These are phyloP conservation scores for Fonsecaea erecta DNA, from an alignment of 2,329 filamentous ascomycete genomes.

Conservation along the genomic window DNA sequence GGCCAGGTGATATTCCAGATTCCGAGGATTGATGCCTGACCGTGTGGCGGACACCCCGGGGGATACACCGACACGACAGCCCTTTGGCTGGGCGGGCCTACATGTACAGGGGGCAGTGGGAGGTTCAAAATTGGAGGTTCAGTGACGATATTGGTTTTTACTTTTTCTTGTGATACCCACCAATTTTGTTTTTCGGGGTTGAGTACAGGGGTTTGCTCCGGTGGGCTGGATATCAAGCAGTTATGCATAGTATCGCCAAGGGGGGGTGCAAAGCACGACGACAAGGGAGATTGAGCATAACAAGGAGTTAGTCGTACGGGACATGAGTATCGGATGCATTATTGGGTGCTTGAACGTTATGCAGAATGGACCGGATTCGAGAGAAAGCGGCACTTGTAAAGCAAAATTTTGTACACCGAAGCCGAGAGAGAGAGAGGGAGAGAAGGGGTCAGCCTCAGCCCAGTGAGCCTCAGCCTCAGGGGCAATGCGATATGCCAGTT, in stretches of 20 bases:
- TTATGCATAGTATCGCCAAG: neutral
- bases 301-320: neutral
- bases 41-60: neutral
- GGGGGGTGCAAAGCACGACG: neutral
- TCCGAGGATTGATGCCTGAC: constrained; percentile 30
- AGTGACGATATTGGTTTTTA: neutral
- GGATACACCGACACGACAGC: neutral
- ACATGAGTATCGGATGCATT: neutral
- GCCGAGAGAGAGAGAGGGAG: neutral
- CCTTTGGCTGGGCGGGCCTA: neutral
- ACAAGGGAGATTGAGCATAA: neutral
- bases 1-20: constrained; percentile 29
- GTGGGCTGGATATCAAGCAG: neutral
- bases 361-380: neutral
- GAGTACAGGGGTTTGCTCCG: neutral
- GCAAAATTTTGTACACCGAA: neutral
- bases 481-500: neutral
- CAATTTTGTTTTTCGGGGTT: neutral
- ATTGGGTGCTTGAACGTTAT: neutral
- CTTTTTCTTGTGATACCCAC: neutral
- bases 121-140: neutral
- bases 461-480: neutral
- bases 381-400: neutral
- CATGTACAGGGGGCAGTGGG: neutral
- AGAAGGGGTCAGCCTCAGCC: neutral